Evolutionary conservation across 202 grass and related monocot genomes (phyloP).

Genomic region (Schoenoplectus tabernaemontani): DNA sequence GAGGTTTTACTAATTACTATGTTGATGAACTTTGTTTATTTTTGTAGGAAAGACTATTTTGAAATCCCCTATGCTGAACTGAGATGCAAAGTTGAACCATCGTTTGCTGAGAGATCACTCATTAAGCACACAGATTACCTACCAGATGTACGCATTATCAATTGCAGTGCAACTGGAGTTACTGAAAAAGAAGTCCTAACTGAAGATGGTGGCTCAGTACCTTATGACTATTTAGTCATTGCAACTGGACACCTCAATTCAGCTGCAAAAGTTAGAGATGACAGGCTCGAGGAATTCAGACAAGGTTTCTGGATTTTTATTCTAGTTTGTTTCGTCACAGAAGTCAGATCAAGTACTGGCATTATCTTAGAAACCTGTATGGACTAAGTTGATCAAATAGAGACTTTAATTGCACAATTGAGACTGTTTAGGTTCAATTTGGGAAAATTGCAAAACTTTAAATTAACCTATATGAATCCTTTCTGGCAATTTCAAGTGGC

Average conservation of each 20-base stretch:
- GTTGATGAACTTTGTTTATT: not conserved
- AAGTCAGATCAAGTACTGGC: not conserved
- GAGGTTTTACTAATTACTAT: too few species aligned
- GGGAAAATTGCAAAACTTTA: not conserved
- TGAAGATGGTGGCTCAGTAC: conserved; percentile 39
- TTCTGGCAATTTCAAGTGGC: not conserved
- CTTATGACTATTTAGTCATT: conserved; percentile 61
- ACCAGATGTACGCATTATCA: conserved; percentile 37
- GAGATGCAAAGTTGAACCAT: conserved; percentile 62
- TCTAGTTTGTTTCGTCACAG: not conserved
- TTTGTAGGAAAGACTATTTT: conserved; percentile 60
- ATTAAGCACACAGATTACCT: conserved; percentile 75
- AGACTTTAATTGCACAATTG: not conserved
- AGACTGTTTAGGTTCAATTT: not conserved
- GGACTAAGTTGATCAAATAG: not conserved
- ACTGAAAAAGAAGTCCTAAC: conserved; percentile 40
- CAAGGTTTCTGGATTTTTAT: conserved; percentile 33
- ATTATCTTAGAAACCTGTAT: not conserved
- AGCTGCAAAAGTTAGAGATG: conserved; percentile 35
- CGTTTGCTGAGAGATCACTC: conserved; percentile 58
- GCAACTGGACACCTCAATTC: conserved; percentile 42
- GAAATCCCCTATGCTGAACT: conserved; percentile 64
- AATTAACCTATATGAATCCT: not conserved
- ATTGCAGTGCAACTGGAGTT: conserved; percentile 43
- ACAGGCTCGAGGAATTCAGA: conserved; percentile 54